A percentile compares a stretch with the other conserved stretches of the same genome.
Conservation (phyloP, 1,284 basidiomycete species). For the Tilletia horrida region DNA sequence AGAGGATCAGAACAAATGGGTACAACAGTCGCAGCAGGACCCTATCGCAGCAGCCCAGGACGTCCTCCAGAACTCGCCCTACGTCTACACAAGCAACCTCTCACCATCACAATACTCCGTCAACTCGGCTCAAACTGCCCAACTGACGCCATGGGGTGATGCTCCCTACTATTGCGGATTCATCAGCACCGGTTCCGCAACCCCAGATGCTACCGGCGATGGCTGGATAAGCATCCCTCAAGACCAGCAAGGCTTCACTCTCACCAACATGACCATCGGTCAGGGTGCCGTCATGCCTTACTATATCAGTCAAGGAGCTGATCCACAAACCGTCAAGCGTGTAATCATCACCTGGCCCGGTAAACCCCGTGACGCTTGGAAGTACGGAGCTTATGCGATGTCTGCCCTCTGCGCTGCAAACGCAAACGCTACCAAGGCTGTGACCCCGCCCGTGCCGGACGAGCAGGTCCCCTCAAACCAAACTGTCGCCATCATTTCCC, state of each 20-base stretch:
- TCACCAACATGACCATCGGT: conserved; percentile 32
- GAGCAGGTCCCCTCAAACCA: conserved; percentile 17
- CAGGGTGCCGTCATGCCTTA: conserved; percentile 37
- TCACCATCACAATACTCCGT: conserved; percentile 27
- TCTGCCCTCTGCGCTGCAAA: conserved; percentile 26
- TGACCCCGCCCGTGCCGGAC: neutral
- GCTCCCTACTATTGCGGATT: conserved; percentile 30
- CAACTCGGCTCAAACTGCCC: conserved; percentile 23
- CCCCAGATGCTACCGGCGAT: conserved; percentile 21
- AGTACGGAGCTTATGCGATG: conserved; percentile 25
- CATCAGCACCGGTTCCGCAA: conserved; percentile 32
- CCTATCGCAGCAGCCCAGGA: conserved; percentile 41
- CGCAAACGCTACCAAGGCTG: conserved; percentile 36
- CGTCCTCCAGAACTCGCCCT: conserved; percentile 31
- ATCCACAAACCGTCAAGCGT: conserved; percentile 39
- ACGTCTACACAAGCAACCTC: conserved; percentile 19
- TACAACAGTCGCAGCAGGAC: conserved; percentile 21
- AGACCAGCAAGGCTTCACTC: conserved; percentile 31
- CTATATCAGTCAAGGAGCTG: conserved; percentile 36
- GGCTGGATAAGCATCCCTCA: conserved; percentile 58
- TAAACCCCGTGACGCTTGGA: conserved; percentile 49
- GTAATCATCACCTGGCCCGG: conserved; percentile 48
- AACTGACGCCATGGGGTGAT: conserved; percentile 34
- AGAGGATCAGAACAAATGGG: neutral
- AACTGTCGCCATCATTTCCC: conserved; percentile 40